A percentile compares a stretch with the other conserved stretches of the same genome.
Conservation (phyloP, 2,329 filamentous ascomycete genomes). For the Claviceps sorghi region DNA sequence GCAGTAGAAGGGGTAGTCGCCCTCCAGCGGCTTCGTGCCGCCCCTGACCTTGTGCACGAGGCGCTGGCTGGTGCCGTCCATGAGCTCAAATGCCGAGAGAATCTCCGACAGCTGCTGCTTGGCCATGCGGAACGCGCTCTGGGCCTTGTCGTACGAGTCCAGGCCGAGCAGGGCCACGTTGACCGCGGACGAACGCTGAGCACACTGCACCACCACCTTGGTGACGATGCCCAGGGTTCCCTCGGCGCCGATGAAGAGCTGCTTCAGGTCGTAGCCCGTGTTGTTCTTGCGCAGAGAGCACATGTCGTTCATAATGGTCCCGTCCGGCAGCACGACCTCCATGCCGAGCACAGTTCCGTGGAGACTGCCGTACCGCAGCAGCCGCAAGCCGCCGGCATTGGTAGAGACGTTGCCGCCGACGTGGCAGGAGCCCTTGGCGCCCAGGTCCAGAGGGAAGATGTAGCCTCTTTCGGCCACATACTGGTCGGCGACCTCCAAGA, state of each 20-base stretch:
- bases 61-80: constrained; percentile 74
- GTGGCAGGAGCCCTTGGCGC: constrained; percentile 92
- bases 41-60: constrained; percentile 64
- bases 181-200: constrained; percentile 70
- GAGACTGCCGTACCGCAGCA: constrained; percentile 84
- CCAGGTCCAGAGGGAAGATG: constrained; percentile 93
- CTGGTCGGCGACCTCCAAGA: constrained; percentile 78
- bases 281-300: constrained; percentile 91
- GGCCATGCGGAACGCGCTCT: constrained; percentile 72
- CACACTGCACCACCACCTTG: constrained; percentile 75
- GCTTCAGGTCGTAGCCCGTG: constrained; percentile 94
- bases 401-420: constrained; percentile 93
- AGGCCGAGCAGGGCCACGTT: constrained; percentile 94
- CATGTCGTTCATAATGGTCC: constrained; percentile 81
- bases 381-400: constrained; percentile 80
- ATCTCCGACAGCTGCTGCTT: constrained; percentile 89
- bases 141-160: constrained; percentile 78
- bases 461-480: constrained; percentile 70
- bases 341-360: constrained; percentile 87
- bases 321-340: constrained; percentile 86
- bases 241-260: constrained; percentile 90
- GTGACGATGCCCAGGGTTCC: constrained; percentile 93
- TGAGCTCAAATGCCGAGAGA: constrained; percentile 91
- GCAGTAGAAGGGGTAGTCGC: constrained; percentile 85
- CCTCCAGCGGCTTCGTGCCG: constrained; percentile 69